Evolutionary conservation across 257 asterid genomes (phyloP).

Genomic region (Craterostigma plantagineum): DNA sequence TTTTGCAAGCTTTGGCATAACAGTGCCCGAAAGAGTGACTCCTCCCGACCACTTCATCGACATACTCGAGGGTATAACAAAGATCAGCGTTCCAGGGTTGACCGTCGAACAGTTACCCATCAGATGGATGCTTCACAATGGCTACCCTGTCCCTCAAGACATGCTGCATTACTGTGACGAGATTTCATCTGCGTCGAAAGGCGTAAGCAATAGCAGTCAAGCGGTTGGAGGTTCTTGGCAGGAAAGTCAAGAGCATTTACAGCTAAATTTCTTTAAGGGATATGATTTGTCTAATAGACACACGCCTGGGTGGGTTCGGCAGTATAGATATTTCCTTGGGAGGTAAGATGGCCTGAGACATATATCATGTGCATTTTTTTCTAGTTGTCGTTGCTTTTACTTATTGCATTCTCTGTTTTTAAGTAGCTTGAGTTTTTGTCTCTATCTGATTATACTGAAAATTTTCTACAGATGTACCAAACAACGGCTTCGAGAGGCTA

Average conservation of each 20-base stretch:
- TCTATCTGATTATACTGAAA: constrained; percentile 6
- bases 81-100: constrained; percentile 34
- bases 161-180: constrained; percentile 73
- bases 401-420: no score
- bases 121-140: constrained; percentile 98
- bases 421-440: neutral
- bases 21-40: constrained; percentile 46
- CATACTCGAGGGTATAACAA: constrained; percentile 59
- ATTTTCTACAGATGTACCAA: constrained; percentile 40
- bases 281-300: constrained; percentile 49
- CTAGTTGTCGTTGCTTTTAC: no score
- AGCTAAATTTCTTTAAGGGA: constrained; percentile 15
- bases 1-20: constrained; percentile 35
- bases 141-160: constrained; percentile 86
- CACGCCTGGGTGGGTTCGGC: constrained; percentile 53
- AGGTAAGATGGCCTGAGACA: constrained; percentile 24
- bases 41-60: constrained; percentile 70
- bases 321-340: constrained; percentile 77
- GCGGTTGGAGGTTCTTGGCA: constrained; percentile 16
- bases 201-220: constrained; percentile 11
- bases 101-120: constrained; percentile 75
- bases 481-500: constrained; percentile 90
- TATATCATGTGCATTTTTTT: no score
- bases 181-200: constrained; percentile 50
- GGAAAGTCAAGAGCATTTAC: constrained; percentile 28